These are phyloP conservation scores for Catharanthus roseus DNA, from an alignment of 257 asterid genomes.

Conservation along the genomic window DNA sequence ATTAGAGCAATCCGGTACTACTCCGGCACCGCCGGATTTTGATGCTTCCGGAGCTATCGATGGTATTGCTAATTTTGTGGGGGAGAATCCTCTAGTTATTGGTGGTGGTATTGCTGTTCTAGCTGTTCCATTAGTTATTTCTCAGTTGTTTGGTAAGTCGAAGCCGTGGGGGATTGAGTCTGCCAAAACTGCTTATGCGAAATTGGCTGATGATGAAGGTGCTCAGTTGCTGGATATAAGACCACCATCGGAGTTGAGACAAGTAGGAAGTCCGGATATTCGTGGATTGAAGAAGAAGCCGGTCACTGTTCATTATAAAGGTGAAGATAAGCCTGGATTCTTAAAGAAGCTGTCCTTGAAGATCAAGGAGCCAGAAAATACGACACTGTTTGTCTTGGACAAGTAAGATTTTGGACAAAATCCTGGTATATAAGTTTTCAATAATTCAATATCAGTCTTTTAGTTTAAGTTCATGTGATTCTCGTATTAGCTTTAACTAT, in stretches of 20 bases:
- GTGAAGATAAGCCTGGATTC: slow-evolving; percentile 79
- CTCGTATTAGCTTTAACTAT: too few species aligned
- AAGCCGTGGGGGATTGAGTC: slow-evolving; percentile 82
- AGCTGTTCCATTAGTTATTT: slow-evolving; percentile 61
- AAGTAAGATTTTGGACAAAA: slow-evolving; percentile 54
- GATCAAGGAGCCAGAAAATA: slow-evolving; percentile 78
- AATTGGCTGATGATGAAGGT: slow-evolving; percentile 58
- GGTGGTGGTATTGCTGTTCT: slow-evolving; percentile 58
- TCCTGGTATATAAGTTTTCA: background rate
- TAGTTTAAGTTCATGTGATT: background rate
- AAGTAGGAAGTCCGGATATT: slow-evolving; percentile 72
- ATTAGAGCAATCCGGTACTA: slow-evolving; percentile 48
- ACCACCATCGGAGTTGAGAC: slow-evolving; percentile 35
- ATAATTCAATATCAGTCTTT: background rate
- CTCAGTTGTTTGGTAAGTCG: slow-evolving; percentile 60
- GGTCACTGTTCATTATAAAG: slow-evolving; percentile 51
- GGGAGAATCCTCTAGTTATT: slow-evolving; percentile 58
- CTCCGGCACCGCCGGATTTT: slow-evolving; percentile 29
- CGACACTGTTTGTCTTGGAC: slow-evolving; percentile 86
- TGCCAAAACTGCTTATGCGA: slow-evolving; percentile 72
- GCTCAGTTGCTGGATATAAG: slow-evolving; percentile 80
- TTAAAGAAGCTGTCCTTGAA: slow-evolving; percentile 62
- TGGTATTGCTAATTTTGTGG: slow-evolving; percentile 32
- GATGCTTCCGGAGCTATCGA: slow-evolving; percentile 51
- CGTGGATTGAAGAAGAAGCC: slow-evolving; percentile 74